Evolutionary conservation across 2,329 filamentous ascomycete genomes (phyloP), one percentile per base, ranked within the genome.

Genomic region (Helotiales sp.): DNA sequence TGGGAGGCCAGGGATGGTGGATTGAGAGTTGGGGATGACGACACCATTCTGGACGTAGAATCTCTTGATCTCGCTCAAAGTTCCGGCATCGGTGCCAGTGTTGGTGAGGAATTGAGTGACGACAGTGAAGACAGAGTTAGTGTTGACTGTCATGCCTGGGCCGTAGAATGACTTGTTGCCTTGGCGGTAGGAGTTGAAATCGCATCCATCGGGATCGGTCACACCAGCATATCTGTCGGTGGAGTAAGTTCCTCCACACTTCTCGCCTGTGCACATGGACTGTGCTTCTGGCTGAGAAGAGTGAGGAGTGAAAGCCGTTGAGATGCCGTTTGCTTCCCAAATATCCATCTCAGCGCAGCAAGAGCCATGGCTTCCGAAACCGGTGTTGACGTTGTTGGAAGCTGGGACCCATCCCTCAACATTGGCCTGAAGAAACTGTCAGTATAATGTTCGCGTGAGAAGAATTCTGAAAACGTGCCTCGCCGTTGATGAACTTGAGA

Each of bases 261-360:
- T 63, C 55, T 80, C 75, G 59, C 79, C 83, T 64, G 81, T 80
- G 68, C 82, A 85, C 13, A 70, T 70, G 65, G 78, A 81, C 79
- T 66, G 77, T 73, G 64, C 76, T 24, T 67, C 64, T 5, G 69
- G 71, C 78, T 84, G 79, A 79, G 86, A 88, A 54, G 84, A 80
- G 76, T 89, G 87, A 32, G 87, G 86, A 8, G 87, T 89, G 69
- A 82, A 80, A 37, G 87, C 87, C 26, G 81, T 82, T 13, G 86
- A 84, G 71, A 87, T 82, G 61, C 80, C 83, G 80, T 89, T 89
- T 63, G 86, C 86, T 77, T 89, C 87, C 86, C 87, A 89, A 76
- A 89, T 83, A 73, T 91, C 89, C 84, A 91, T 88, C 78, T 91
- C 89, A 50, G 84, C 80, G 78, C 89, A 91, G 83, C 89, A 91